A percentile compares a stretch with the other conserved stretches of the same genome.
These are phyloP conservation scores for Phyllachora maydis DNA, from an alignment of 2,329 filamentous ascomycete species.

Conservation along the genomic window DNA sequence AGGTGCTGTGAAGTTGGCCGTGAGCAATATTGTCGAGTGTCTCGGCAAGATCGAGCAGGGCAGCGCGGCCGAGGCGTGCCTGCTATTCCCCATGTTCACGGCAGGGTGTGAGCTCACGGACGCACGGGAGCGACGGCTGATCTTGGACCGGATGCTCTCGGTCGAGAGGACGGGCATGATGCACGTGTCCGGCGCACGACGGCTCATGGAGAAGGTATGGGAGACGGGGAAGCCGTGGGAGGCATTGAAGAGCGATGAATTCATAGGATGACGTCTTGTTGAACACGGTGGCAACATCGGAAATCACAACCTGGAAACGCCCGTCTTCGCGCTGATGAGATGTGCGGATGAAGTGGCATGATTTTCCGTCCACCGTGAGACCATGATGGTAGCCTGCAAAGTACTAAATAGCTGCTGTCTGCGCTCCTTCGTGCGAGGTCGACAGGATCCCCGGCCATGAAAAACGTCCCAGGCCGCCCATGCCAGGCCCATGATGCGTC, in stretches of 20 bases:
- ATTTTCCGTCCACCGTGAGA: too few relatives aligned
- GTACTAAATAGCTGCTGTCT: too few relatives aligned
- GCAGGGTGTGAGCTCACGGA: slow-evolving; percentile 55
- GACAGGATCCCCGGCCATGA: too few relatives aligned
- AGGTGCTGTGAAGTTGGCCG: slow-evolving; percentile 37
- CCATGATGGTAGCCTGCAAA: too few relatives aligned
- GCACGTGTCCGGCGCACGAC: slow-evolving; percentile 44
- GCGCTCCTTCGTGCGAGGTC: too few relatives aligned
- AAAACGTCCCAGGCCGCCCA: too few relatives aligned
- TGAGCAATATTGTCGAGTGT: slow-evolving; percentile 40
- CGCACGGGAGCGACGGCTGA: slow-evolving; percentile 29
- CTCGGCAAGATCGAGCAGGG: slow-evolving; percentile 41
- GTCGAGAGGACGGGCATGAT: slow-evolving; percentile 59
- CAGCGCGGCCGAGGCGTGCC: slow-evolving; percentile 51
- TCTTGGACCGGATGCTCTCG: slow-evolving; percentile 43
- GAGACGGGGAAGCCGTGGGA: slow-evolving; percentile 49
- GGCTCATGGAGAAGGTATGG: slow-evolving; percentile 50
- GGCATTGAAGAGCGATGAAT: slow-evolving; percentile 42
- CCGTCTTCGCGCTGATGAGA: background rate
- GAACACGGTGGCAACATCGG: background rate
- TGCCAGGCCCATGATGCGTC: too few relatives aligned
- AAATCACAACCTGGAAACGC: background rate
- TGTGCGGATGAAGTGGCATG: background rate
- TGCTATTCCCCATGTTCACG: slow-evolving; percentile 67
- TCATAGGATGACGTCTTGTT: slow-evolving; percentile 31